These are phyloP conservation scores for Entomortierella parvispora DNA, from an alignment of 192 early-diverging fungal species.

Conservation along the genomic window DNA sequence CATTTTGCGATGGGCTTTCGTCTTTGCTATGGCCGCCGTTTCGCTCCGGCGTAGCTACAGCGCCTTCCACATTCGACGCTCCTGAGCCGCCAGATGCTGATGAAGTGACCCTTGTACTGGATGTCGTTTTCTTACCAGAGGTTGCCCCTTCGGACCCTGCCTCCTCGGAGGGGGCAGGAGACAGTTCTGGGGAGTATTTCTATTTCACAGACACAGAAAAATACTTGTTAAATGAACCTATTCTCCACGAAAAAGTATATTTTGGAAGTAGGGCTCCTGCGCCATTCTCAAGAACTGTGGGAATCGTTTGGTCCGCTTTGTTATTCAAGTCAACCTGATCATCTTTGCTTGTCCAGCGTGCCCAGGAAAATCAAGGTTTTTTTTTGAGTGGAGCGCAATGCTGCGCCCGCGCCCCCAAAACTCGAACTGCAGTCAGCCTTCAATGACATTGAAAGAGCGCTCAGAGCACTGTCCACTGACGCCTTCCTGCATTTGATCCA, in stretches of 20 bases:
- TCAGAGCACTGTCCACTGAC: no score
- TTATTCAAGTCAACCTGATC: no score
- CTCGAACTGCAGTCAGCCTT: no score
- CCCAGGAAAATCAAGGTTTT: no score
- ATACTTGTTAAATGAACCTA: background rate
- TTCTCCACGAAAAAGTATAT: background rate
- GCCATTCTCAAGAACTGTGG: no score
- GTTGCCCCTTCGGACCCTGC: background rate
- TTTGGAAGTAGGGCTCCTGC: no score
- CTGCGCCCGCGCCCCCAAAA: no score
- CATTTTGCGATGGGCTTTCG: background rate
- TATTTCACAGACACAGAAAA: background rate
- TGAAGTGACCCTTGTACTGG: background rate
- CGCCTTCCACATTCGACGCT: background rate
- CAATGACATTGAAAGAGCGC: no score
- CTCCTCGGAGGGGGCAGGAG: constrained; percentile 32
- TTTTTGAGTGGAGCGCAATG: no score
- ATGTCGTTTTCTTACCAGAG: background rate
- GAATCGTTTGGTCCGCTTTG: no score
- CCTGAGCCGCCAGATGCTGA: background rate
- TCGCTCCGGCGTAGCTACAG: background rate
- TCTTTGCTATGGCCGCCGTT: background rate
- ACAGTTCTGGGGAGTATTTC: constrained; percentile 52
- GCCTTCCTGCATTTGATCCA: background rate
- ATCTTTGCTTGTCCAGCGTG: no score